These are phyloP conservation scores for Leishmania major DNA, from an alignment of 208 protist genomes.

Conservation along the genomic window DNA sequence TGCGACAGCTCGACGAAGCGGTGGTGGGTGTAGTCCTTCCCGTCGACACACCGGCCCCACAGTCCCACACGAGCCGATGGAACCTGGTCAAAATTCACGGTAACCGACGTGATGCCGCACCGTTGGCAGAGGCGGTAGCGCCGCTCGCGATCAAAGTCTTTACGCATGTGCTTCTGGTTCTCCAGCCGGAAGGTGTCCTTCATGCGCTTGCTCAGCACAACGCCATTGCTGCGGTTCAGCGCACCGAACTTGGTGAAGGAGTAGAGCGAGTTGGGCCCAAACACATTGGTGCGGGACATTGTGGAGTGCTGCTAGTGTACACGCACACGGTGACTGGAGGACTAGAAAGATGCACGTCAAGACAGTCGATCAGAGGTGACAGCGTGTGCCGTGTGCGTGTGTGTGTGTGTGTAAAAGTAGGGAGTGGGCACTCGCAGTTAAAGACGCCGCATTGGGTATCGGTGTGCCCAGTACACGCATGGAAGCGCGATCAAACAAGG, in stretches of 20 bases:
- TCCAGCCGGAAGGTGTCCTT: constrained; percentile 84
- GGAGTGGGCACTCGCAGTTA: not conserved
- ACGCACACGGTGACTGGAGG: not conserved
- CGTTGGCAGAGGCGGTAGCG: constrained; percentile 83
- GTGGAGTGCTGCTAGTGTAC: not conserved
- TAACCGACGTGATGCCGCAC: constrained; percentile 88
- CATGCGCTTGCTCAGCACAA: constrained; percentile 62
- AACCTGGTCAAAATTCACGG: constrained; percentile 84
- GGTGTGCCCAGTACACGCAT: not conserved
- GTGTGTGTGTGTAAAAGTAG: not conserved
- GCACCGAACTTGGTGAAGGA: constrained; percentile 89
- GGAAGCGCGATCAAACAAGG: not conserved
- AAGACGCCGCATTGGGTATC: not conserved
- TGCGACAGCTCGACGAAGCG: constrained; percentile 67
- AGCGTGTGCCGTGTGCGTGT: not conserved
- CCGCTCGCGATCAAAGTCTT: constrained; percentile 64
- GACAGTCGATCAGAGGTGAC: not conserved
- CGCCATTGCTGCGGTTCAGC: constrained; percentile 48
- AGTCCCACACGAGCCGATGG: constrained; percentile 84
- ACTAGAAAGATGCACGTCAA: not conserved
- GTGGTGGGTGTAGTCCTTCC: constrained; percentile 91
- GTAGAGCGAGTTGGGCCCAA: constrained; percentile 81
- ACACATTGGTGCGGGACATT: constrained; percentile 83
- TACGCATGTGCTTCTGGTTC: constrained; percentile 83
- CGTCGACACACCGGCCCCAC: constrained; percentile 80